A percentile compares a stretch with the other conserved stretches of the same genome.
Conservation (phyloP, 1,139 yeast species). For the Zygosaccharomyces sapae region DNA sequence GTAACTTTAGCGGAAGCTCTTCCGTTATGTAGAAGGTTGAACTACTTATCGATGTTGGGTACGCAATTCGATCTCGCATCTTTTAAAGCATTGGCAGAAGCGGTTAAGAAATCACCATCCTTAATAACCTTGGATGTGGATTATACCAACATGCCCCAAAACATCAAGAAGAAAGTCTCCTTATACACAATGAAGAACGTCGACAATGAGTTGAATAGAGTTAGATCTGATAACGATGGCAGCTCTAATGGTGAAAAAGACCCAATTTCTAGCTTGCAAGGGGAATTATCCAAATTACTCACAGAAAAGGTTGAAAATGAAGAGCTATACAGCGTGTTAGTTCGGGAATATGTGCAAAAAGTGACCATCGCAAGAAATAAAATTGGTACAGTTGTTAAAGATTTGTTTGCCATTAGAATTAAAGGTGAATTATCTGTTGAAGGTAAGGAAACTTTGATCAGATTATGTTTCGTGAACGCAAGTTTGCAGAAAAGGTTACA, state of each 20-base stretch:
- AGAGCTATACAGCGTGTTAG: conserved; percentile 30
- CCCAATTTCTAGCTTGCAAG: conserved; percentile 33
- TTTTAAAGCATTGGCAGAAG: conserved; percentile 55
- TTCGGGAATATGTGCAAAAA: conserved; percentile 42
- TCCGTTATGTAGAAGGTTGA: conserved; percentile 57
- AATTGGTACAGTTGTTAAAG: conserved; percentile 52
- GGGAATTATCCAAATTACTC: conserved; percentile 35
- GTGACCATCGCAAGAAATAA: conserved; percentile 45
- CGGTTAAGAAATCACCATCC: conserved; percentile 53
- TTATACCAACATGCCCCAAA: conserved; percentile 48
- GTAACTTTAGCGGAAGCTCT: conserved; percentile 54
- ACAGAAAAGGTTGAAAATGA: conserved; percentile 29
- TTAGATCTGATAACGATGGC: conserved; percentile 12
- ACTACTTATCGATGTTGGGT: conserved; percentile 60
- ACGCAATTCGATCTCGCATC: conserved; percentile 50
- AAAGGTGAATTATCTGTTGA: conserved; percentile 53
- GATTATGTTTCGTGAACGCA: conserved; percentile 64
- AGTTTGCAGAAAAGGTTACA: conserved; percentile 63
- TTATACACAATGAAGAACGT: conserved; percentile 67
- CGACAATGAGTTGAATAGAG: conserved; percentile 43
- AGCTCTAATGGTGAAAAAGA: conserved; percentile 10
- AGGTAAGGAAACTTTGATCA: conserved; percentile 68
- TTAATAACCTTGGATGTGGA: conserved; percentile 62
- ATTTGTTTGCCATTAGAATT: conserved; percentile 52
- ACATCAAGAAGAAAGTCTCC: conserved; percentile 56